These are phyloP conservation scores for Dactylellina drechsleri DNA, from an alignment of 2,329 filamentous ascomycete genomes.

Conservation along the genomic window DNA sequence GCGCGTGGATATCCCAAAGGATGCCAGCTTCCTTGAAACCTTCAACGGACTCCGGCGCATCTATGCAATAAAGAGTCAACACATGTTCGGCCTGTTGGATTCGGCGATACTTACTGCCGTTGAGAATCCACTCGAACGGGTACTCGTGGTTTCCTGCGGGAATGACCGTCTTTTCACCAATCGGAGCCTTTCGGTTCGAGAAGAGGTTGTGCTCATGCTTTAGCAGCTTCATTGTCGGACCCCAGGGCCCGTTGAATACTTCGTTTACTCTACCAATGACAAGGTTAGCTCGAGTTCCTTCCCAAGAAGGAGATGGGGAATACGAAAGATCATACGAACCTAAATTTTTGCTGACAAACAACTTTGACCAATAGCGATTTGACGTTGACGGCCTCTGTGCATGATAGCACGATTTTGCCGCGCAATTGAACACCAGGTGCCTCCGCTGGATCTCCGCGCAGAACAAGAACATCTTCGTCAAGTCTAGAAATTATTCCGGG, in stretches of 20 bases:
- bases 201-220: constrained; percentile 74
- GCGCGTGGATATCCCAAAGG: constrained; percentile 90
- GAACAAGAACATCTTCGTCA: constrained; percentile 81
- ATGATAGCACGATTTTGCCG: constrained; percentile 77
- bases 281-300: constrained; percentile 64
- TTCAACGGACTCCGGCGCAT: constrained; percentile 82
- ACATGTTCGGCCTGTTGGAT: constrained; percentile 55
- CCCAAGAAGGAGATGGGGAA: constrained; percentile 7
- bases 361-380: constrained; percentile 79
- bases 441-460: constrained; percentile 78
- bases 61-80: constrained; percentile 27
- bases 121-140: constrained; percentile 79
- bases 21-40: constrained; percentile 86
- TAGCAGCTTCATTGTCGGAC: constrained; percentile 70
- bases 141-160: constrained; percentile 83
- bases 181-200: constrained; percentile 63
- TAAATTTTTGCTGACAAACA: constrained; percentile 74
- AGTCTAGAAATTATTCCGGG: constrained; percentile 66
- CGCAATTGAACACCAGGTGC: constrained; percentile 79
- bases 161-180: constrained; percentile 69
- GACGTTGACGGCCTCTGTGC: constrained; percentile 74
- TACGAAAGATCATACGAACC: constrained; percentile 66
- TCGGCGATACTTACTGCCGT: constrained; percentile 68
- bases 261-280: constrained; percentile 62
- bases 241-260: constrained; percentile 70